Evolutionary conservation across 441 rosid genomes (phyloP), one percentile per base, ranked within the genome.

Genomic region (Erodium chrysanthum): DNA sequence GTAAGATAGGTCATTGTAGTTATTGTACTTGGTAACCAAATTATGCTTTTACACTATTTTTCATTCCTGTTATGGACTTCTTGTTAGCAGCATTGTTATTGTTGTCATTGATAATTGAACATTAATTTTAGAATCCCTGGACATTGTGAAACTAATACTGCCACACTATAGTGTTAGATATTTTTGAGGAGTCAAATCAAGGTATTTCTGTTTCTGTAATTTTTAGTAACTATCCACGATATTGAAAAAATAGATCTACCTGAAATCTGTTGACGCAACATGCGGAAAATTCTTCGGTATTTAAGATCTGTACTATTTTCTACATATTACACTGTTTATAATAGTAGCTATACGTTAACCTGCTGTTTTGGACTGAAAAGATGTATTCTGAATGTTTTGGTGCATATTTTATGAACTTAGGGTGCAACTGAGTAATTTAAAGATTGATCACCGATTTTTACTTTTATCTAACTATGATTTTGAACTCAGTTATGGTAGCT

Each of bases 61-160:
- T 56, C 27, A 20, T 52, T 22, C 62, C 25, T 56, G 27, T 21
- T 56, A 29, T 56, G 62, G 29, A 56, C 58, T 50, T 50, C 58
- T 50, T 4, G 10, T 50, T 17, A 17, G 58, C 17, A 15, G 58
- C 8, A n/a, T 56, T 54, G 10, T 54, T 54, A 54, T 56, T 17
- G 17, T 50, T 37, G 8, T 37, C 20, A 20, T 56, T 20, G 27
- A 21, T 21, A 56, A 20, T 56, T 21, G 21, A 21, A 20, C 25
- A 21, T 56, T 52, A 7, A 52, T 52, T 46, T 46, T 12, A 46
- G 54, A 46, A 12, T 46, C 17, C 54, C 54, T 46, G 9, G 15
- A 46, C 54, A 52, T 52, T 52, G 60, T 1, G 60, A 17, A 52
- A 17, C 60, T 17, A 52, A 17, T 17, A 18, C 23, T 17, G 23